Evolutionary conservation across 1,139 yeast genomes (phyloP), one percentile per base, ranked within the genome.

Genomic region (Taiozyma onychis): DNA sequence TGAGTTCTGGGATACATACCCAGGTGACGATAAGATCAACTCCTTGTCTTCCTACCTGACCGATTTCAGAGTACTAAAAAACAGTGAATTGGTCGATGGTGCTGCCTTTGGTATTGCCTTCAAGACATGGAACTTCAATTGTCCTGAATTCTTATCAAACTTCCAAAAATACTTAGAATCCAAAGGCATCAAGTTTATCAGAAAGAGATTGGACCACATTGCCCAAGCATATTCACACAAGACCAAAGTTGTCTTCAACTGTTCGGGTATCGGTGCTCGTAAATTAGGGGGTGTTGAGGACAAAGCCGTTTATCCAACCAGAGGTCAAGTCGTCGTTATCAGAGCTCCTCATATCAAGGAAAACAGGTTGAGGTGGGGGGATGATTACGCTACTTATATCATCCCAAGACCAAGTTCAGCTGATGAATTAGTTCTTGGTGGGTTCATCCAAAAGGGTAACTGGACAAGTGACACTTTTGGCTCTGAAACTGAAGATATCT

Each of bases 241-340:
- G 11, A 74, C 80, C 14, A 69, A 71, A 44, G 69, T 66, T 3
- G 83, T 84, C 14, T 82, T 85, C 72, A 85, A 85, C 60, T 84
- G 90, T 65, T 72, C 87, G 0, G 93, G 91, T 16, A 70, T 81
- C 42, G 87, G 88, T 2, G 82, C 90, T 4, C 70, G 70, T 44
- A 58, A 65, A 2, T 66, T 85, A 5, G 78, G 80, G 16, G 88
- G 86, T 9, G 85, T 82, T 42, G 68, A 70, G 27, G 90, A 85
- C 57, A 55, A 65, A 22, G 65, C 69, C 0, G 76, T 80, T 28
- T 80, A 77, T 57, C 87, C 90, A 9, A 78, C 83, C 1, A 70
- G 90, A 51, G 90, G 89, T 4, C 90, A 84, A 61, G 86, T 83
- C 34, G 83, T 83, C 10, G 81, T 83, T 9, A 71, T 81, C 26